These are phyloP conservation scores for Penicillium brevicompactum DNA, from an alignment of 2,329 filamentous ascomycete genomes.

Conservation along the genomic window DNA sequence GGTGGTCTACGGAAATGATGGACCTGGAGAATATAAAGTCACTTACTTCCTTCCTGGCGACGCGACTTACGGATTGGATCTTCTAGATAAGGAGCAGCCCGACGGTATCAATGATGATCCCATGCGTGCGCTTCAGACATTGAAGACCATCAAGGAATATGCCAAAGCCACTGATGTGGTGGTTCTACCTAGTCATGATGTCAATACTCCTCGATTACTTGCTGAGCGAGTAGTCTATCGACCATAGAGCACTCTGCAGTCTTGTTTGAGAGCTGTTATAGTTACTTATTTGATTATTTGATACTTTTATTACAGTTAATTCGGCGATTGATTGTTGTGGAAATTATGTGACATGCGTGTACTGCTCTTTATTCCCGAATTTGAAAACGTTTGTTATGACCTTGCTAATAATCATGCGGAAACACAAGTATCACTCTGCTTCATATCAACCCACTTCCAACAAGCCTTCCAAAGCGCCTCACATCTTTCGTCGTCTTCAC, in stretches of 20 bases:
- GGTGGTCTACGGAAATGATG: conserved; percentile 24
- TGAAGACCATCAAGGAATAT: conserved; percentile 36
- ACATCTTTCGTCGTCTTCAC: neutral
- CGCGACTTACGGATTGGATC: conserved; percentile 33
- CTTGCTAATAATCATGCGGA: neutral
- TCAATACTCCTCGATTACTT: conserved; percentile 13
- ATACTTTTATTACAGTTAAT: neutral
- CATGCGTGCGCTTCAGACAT: conserved; percentile 29
- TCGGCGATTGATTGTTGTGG: too few relatives aligned
- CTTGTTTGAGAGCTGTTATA: neutral
- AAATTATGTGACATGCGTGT: too few relatives aligned
- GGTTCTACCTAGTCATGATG: conserved; percentile 17
- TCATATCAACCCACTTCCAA: conserved; percentile 2
- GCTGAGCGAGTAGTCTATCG: conserved; percentile 11
- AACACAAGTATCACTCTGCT: conserved; percentile 3
- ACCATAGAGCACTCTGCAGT: neutral
- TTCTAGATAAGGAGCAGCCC: conserved; percentile 34
- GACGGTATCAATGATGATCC: conserved; percentile 38
- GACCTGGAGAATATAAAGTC: neutral
- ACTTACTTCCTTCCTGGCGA: conserved; percentile 16
- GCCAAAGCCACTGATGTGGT: conserved; percentile 22
- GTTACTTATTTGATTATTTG: neutral
- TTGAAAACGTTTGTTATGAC: too few relatives aligned
- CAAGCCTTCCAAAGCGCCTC: conserved; percentile 6
- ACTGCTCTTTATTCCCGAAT: too few relatives aligned